Conservation (phyloP, 768 basidiomycete species). For the Russula abietina region DNA sequence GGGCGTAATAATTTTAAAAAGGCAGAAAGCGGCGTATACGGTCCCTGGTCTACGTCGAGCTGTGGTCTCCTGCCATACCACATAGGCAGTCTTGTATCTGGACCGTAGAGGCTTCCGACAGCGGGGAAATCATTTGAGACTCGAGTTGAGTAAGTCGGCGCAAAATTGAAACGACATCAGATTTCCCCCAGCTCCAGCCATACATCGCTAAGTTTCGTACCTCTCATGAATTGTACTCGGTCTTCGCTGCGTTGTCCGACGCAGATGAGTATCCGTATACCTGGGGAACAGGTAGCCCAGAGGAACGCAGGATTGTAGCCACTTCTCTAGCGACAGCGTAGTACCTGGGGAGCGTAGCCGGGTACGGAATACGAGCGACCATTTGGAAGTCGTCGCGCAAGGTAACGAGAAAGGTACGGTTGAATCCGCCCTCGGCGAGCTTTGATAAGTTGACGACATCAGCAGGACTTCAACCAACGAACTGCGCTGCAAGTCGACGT, state of each 20-base stretch:
- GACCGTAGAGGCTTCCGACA: slow-evolving; percentile 46
- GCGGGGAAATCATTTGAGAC: slow-evolving; percentile 43
- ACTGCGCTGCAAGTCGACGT: slow-evolving; percentile 42
- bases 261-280: slow-evolving; percentile 2
- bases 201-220: too few species aligned
- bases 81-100: slow-evolving; percentile 38
- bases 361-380: slow-evolving; percentile 27
- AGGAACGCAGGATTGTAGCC: slow-evolving; percentile 31
- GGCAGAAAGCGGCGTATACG: slow-evolving; percentile 40
- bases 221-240: too few species aligned
- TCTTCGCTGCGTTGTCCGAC: too few species aligned
- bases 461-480: slow-evolving; percentile 34
- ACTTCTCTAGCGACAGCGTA: slow-evolving; percentile 32
- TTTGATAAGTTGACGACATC: slow-evolving; percentile 37
- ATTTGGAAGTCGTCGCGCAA: slow-evolving; percentile 26
- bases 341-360: slow-evolving; percentile 25
- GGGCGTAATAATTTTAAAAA: slow-evolving; percentile 29
- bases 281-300: slow-evolving; percentile 31
- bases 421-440: slow-evolving; percentile 40
- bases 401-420: slow-evolving; percentile 32
- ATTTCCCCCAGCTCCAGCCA: too few species aligned
- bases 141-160: slow-evolving; percentile 39
- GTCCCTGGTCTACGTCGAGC: slow-evolving; percentile 46
- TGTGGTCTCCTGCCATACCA: slow-evolving; percentile 47
- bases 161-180: background rate